Base-by-base conservation (phyloP, 116 monocot genomes). In the Zostera marina region DNA sequence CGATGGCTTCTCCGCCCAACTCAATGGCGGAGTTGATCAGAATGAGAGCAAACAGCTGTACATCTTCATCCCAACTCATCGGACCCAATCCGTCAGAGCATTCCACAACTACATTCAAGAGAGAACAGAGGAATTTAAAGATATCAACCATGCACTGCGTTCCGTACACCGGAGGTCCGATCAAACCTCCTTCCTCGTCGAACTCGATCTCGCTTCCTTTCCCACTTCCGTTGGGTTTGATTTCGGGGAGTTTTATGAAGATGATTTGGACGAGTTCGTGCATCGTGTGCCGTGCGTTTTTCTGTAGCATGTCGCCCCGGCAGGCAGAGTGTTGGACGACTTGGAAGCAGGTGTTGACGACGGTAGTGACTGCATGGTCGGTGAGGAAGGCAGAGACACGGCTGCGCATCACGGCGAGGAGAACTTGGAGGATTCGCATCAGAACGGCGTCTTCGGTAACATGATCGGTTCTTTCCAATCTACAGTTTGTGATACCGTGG, bases 271-370 rank as follows among this genome's bases (percentile, higher is more conserved):
- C 52, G 17, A 96, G 59, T 60, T 89, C 96, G 68, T 80, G 77
- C 96, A 96, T 85, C 16, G 79, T 43, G 58, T 82, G 70, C 8
- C 81, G 79, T 2, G 89, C 80, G 54, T 22, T 67, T 25, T 77
- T 70, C 76, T 82, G 96, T 12, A 96, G 74, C 25, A 85, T 67
- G 49, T 96, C 85, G 5, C 80, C 67, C 2, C 85, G 63, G 44
- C 42, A 40, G 40, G 63, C 69, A 0, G 96, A 75, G 22, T 85
- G 96, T 60, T 96, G 96, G 10, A 85, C 78, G 0, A 96, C 75
- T 68, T 85, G 94, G 70, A 94, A 94, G 69, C 88, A 81, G 12
- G 88, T 80, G 72, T 84, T 84, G 63, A 94, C 67, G 25, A 82
- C 41, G 68, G 79, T 85, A 82, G 85, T 88, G 43, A 94, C 75